These are phyloP conservation scores for Linum trigynum DNA, from an alignment of 345 rosid species.

Conservation along the genomic window DNA sequence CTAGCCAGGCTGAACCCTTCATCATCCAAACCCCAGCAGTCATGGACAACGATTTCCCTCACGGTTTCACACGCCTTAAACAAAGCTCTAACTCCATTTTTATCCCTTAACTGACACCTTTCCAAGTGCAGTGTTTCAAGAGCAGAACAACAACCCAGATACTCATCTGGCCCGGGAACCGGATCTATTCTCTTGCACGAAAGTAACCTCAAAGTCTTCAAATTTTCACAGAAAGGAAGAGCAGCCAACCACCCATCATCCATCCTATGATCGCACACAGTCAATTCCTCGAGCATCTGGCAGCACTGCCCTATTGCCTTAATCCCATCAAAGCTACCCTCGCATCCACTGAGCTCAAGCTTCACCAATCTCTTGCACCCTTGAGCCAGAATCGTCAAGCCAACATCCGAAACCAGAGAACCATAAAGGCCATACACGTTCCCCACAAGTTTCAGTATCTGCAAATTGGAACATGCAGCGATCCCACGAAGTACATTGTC, in stretches of 20 bases:
- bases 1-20: conserved; percentile 6
- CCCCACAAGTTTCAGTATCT: conserved; percentile 3
- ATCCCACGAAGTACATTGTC: conserved; percentile 15
- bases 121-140: conserved; percentile 7
- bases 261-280: conserved; percentile 8
- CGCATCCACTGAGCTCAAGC: conserved; percentile 11
- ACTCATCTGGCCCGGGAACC: background rate
- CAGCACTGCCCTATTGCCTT: conserved; percentile 9
- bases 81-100: conserved; percentile 3
- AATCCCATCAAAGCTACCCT: conserved; percentile 9
- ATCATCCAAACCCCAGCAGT: conserved; percentile 8
- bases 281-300: conserved; percentile 9
- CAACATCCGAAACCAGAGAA: conserved; percentile 7
- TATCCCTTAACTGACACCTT: conserved; percentile 4
- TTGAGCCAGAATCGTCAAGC: conserved; percentile 10
- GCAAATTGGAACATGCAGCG: conserved; percentile 6
- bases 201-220: conserved; percentile 5
- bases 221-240: conserved; percentile 3
- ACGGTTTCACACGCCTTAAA: conserved; percentile 4
- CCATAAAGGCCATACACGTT: conserved; percentile 2
- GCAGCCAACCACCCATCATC: conserved; percentile 7
- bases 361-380: conserved; percentile 11
- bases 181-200: conserved; percentile 10
- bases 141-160: conserved; percentile 7
- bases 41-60: conserved; percentile 1